A percentile compares a stretch with the other conserved stretches of the same genome.
Evolutionary conservation across 2,329 filamentous ascomycete species (phyloP).

Genomic region (Fusarium nanum): DNA sequence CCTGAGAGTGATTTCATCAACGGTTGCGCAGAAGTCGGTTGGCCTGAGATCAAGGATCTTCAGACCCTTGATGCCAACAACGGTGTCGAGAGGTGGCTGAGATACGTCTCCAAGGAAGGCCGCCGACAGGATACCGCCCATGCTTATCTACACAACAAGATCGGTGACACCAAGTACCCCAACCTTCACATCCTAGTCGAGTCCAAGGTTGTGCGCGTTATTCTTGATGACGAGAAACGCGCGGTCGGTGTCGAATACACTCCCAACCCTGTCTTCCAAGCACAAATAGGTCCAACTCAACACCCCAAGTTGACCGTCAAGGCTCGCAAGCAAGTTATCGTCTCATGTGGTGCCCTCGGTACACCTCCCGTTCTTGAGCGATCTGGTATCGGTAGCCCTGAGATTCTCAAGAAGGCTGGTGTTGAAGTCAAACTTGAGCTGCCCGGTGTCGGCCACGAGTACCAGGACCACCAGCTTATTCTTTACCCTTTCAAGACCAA

Average conservation of each 20-base stretch:
- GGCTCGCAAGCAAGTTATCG: slow-evolving; percentile 48
- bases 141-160: slow-evolving; percentile 55
- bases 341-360: slow-evolving; percentile 61
- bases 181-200: slow-evolving; percentile 71
- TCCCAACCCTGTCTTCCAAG: slow-evolving; percentile 52
- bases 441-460: slow-evolving; percentile 64
- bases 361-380: slow-evolving; percentile 69
- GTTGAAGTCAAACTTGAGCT: slow-evolving; percentile 60
- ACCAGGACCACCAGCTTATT: slow-evolving; percentile 67
- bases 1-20: slow-evolving; percentile 63
- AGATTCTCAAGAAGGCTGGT: slow-evolving; percentile 60
- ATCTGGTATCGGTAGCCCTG: slow-evolving; percentile 68
- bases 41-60: slow-evolving; percentile 64
- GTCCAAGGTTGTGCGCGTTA: slow-evolving; percentile 65
- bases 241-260: slow-evolving; percentile 71
- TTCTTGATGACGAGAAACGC: slow-evolving; percentile 62
- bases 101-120: slow-evolving; percentile 61
- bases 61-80: slow-evolving; percentile 60
- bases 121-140: slow-evolving; percentile 69
- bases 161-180: slow-evolving; percentile 55
- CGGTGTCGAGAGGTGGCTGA: slow-evolving; percentile 46
- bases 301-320: slow-evolving; percentile 35
- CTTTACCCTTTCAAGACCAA: slow-evolving; percentile 61
- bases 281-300: slow-evolving; percentile 12
- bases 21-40: slow-evolving; percentile 60